Evolutionary conservation across 306 rosid species (phyloP), one percentile per base, ranked within the genome.

Genomic region (Quercus cerris): DNA sequence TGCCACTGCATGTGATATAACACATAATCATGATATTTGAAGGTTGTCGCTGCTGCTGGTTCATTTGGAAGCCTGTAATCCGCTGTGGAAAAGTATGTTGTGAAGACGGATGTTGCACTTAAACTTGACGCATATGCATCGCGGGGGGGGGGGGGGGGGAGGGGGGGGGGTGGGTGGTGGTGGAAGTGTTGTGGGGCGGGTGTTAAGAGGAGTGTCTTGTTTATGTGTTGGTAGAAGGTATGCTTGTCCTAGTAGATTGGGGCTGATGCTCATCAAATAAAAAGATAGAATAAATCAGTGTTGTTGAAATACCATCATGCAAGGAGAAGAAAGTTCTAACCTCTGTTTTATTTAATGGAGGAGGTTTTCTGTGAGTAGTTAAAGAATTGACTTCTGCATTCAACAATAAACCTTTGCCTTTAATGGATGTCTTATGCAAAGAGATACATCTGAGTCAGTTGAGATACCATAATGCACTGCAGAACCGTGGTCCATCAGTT

Each of bases 41-140:
- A 75, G 78, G 70, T 57, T 75, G 78, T 58, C 70, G 70, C 35
- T 75, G 69, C 78, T 25, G 78, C 78, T 31, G 55, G 56, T 35
- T 57, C 78, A 56, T 54, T 18, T 49, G 5, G 63, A 73, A 73
- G 46, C 76, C 76, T 52, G 6, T 55, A 30, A 73, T 73, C 64
- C 64, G 3, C 44, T 73, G 63, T 10, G 76, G 76, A 30, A 27
- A 6, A 54, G 13, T 4, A 28, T 56, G 66, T 56, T 74, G 66
- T 11, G 51, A 11, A 30, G 67, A 73, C 4, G 54, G 66, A 56
- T 73, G 77, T 28, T 73, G 77, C 67, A n/a, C 23, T 46, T 0
- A 10, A 46, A 10, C 54, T 9, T 67, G 71, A 67, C 35, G 71
- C 71, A 67, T 33, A 44, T 1, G 4, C 14, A 2, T 9, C 52